Conservation (phyloP, 1,139 yeast species). For the Magnusiomyces clavatus region DNA sequence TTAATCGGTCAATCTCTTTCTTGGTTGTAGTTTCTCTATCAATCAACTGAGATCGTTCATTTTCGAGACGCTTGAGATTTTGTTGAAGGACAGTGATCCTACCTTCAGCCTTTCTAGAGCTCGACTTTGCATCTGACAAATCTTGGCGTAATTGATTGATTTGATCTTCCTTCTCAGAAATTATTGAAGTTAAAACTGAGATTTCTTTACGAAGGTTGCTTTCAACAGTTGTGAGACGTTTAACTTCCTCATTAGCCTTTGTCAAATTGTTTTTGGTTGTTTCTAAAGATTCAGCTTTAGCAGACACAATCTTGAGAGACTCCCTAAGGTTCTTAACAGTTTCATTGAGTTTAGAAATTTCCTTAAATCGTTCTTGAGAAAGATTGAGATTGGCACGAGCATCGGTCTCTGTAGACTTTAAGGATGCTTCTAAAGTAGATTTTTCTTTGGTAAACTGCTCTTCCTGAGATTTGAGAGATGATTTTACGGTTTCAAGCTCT, state of each 20-base stretch:
- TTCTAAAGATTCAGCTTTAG: slow-evolving; percentile 13
- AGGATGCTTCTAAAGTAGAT: slow-evolving; percentile 3
- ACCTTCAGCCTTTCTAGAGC: slow-evolving; percentile 20
- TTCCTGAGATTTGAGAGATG: neutral
- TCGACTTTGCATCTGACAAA: slow-evolving; percentile 5
- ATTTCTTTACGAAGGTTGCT: slow-evolving; percentile 26
- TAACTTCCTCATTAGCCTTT: slow-evolving; percentile 9
- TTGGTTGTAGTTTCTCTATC: slow-evolving; percentile 15
- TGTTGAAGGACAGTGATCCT: slow-evolving; percentile 21
- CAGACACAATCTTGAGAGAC: slow-evolving; percentile 6
- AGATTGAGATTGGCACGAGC: slow-evolving; percentile 13
- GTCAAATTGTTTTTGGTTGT: slow-evolving; percentile 10
- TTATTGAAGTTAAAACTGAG: slow-evolving; percentile 22
- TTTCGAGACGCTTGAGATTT: slow-evolving; percentile 23
- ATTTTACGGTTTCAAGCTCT: slow-evolving; percentile 19
- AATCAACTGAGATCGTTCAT: slow-evolving; percentile 20
- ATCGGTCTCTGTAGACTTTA: slow-evolving; percentile 10
- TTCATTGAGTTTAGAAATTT: slow-evolving; percentile 16
- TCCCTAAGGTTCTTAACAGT: slow-evolving; percentile 13
- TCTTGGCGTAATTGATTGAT: slow-evolving; percentile 15
- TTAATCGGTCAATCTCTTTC: slow-evolving; percentile 23
- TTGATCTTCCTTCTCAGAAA: slow-evolving; percentile 20
- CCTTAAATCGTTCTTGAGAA: slow-evolving; percentile 20
- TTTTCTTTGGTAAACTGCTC: slow-evolving; percentile 1
- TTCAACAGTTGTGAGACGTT: slow-evolving; percentile 15